Base-by-base conservation (phyloP, 2,329 filamentous ascomycete species). In the Rosellinia necatrix region DNA sequence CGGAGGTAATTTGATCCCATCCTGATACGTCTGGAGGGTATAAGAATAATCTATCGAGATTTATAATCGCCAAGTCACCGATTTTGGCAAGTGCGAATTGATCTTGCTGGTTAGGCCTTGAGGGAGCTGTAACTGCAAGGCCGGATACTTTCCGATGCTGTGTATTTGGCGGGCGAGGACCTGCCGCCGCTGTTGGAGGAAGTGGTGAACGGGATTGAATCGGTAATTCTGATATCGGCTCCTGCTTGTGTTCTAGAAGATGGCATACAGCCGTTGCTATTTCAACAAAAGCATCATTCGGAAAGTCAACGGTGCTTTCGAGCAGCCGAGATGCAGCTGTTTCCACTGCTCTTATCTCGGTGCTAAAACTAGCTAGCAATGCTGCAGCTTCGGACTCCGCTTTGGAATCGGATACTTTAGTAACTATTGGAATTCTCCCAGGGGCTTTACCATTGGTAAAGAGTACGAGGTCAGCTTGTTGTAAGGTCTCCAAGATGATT, bases 281-380 rank as follows among this genome's bases (percentile, higher is more conserved):
- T 60, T 90, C 84, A 4, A 88, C 76, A 65, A 97, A 97, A 0
- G 91, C 80, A 13, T 86, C 81, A 61, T 93, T 92, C 0, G 92
- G 91, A 66, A 96, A 97, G 64, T 97, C 92, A 13, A 89, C 81
- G 0, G 92, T 97, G 72, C 92, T 96, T 70, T 97, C 94, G 55
- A 97, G 87, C 15, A 99, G 79, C 60, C 94, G 86, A 1, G 86
- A 86, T 1, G 92, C 91, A 2, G 94, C 94, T 6, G 89, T 88
- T 71, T 97, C 91, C 0, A 97, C 93, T 27, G 94, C 91, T 57
- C 89, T 84, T 24, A 96, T 89, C 70, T 99, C 94, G 0, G 84
- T 80, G 32, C 84, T 85, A 65, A 97, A 87, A 64, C 90, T 91
- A 8, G 80, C 79, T 63, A 85, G 81, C 53, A 84, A 74, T 17